phyloP scores from a whole-genome alignment of 139 green algal genomes.

The Tetraselmis chui region DNA sequence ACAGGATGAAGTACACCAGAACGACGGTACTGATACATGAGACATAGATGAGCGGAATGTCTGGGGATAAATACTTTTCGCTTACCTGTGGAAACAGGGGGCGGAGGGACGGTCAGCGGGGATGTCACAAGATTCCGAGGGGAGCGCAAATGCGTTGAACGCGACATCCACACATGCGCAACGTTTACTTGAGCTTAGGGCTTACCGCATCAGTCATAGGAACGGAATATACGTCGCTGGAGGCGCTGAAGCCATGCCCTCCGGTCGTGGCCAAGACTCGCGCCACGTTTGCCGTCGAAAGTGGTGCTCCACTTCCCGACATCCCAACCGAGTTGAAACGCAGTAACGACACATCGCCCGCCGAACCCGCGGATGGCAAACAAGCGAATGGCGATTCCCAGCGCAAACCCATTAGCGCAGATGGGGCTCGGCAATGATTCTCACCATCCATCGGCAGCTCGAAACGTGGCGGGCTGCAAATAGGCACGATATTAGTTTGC shows the following conservation, averaged over 20 bases:
- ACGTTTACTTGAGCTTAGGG: too few species aligned
- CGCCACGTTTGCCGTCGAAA: too few species aligned
- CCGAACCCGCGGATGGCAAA: background rate
- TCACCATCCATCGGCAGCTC: background rate
- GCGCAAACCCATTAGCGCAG: background rate
- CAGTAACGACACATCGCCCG: background rate
- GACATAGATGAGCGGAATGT: conserved; percentile 1
- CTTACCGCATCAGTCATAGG: too few species aligned
- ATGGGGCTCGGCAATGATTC: background rate
- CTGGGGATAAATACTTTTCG: background rate
- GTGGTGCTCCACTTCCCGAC: background rate
- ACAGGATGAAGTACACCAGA: conserved; percentile 1
- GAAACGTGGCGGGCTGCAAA: background rate
- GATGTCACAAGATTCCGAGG: background rate
- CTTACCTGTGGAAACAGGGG: background rate
- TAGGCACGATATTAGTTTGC: background rate
- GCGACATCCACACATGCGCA: background rate
- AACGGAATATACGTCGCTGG: background rate
- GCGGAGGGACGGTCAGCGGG: background rate
- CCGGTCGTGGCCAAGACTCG: too few species aligned
- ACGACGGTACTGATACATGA: background rate
- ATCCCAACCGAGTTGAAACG: background rate
- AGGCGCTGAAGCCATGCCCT: too few species aligned
- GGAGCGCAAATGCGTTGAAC: too few species aligned
- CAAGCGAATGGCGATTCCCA: background rate